A percentile compares a stretch with the other conserved stretches of the same genome.
Evolutionary conservation across 768 basidiomycete genomes (phyloP).

Genomic region (Tylopilus intermedius): DNA sequence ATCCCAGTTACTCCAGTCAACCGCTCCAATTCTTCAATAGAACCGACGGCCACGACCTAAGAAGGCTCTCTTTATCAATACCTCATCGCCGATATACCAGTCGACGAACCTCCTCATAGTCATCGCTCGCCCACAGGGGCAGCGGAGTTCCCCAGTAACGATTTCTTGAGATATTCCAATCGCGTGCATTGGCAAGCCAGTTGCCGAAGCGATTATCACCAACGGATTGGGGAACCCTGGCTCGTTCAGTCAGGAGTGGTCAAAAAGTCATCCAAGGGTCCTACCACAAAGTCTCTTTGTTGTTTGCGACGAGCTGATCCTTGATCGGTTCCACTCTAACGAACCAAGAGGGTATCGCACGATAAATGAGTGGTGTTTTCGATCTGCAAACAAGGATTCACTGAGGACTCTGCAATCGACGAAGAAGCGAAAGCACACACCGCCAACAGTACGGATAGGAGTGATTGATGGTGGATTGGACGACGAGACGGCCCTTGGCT

Average conservation of each 20-base stretch:
- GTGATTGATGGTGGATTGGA: constrained; percentile 82
- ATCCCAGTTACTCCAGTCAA: constrained; percentile 82
- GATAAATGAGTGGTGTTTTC: constrained; percentile 91
- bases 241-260: constrained; percentile 4
- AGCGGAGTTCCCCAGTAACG: constrained; percentile 99
- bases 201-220: constrained; percentile 93
- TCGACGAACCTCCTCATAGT: constrained; percentile 67
- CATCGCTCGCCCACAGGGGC: constrained; percentile 93
- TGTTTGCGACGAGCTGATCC: constrained; percentile 85
- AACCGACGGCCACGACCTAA: constrained; percentile 80
- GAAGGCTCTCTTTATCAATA: constrained; percentile 1
- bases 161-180: constrained; percentile 99
- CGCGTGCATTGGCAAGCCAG: constrained; percentile 97
- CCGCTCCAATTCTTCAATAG: constrained; percentile 80
- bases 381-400: constrained; percentile 48
- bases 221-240: constrained; percentile 85
- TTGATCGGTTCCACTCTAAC: constrained; percentile 81
- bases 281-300: constrained; percentile 85
- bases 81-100: not conserved
- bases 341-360: constrained; percentile 95
- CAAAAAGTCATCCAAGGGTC: constrained; percentile 9
- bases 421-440: constrained; percentile 32
- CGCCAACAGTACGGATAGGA: constrained; percentile 98
- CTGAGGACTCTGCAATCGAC: not conserved
- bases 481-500: constrained; percentile 79